Conservation (phyloP, 164 flowering plant genomes). For the Tetracentron sinense region DNA sequence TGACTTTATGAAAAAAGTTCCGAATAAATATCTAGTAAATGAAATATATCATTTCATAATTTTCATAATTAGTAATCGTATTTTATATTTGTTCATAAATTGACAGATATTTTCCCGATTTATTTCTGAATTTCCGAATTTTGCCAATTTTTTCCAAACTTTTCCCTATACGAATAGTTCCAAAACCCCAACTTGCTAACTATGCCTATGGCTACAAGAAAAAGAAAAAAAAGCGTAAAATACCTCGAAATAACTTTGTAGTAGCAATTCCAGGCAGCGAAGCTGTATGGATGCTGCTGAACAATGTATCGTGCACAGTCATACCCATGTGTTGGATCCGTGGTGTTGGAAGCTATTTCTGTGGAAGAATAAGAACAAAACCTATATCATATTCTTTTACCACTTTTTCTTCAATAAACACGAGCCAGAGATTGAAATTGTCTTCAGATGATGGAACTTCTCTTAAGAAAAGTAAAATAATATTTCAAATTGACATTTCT, state of each 20-base stretch:
- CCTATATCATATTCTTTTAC: neutral
- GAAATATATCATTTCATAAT: too few relatives aligned
- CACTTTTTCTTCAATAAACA: neutral
- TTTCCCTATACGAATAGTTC: too few relatives aligned
- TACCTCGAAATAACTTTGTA: conserved; percentile 72
- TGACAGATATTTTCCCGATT: too few relatives aligned
- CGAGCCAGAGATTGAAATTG: neutral
- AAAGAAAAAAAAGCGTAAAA: neutral
- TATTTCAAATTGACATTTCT: conserved; percentile 1
- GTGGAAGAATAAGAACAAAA: conserved; percentile 11
- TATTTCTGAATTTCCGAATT: too few relatives aligned
- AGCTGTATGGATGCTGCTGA: conserved; percentile 67
- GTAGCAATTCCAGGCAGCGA: conserved; percentile 85
- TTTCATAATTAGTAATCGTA: too few relatives aligned
- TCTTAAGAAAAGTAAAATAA: neutral
- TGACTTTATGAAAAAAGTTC: too few relatives aligned
- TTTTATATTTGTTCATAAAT: too few relatives aligned
- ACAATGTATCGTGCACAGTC: conserved; percentile 54
- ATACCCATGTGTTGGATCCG: conserved; percentile 61
- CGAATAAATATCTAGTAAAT: too few relatives aligned
- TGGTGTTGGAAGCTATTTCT: conserved; percentile 64
- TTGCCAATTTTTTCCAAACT: too few relatives aligned
- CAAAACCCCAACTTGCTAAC: too few relatives aligned
- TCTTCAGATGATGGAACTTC: neutral
- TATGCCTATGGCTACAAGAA: too few relatives aligned